These are phyloP conservation scores for Corinectria fuckeliana DNA, from an alignment of 2,329 filamentous ascomycete genomes.

Conservation along the genomic window DNA sequence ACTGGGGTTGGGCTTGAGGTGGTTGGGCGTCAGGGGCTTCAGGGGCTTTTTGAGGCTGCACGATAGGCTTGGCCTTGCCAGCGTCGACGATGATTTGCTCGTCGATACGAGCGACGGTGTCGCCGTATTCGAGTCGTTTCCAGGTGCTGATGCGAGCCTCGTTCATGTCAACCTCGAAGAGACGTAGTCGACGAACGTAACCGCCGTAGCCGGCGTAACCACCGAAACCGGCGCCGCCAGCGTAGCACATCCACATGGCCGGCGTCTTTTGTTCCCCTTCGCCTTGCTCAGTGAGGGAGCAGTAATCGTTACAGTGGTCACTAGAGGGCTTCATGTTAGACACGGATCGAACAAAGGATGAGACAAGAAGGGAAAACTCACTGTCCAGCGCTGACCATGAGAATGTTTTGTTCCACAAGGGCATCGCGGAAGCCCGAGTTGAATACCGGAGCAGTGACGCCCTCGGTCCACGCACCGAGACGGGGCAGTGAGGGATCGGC, in stretches of 20 bases:
- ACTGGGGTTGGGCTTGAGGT: background rate
- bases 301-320: conserved; percentile 98
- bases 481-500: conserved; percentile 64
- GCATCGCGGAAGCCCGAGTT: conserved; percentile 95
- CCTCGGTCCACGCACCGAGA: conserved; percentile 77
- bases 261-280: conserved; percentile 59
- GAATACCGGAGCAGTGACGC: conserved; percentile 84
- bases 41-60: background rate
- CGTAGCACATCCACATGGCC: conserved; percentile 97
- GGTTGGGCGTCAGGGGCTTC: background rate
- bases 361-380: conserved; percentile 56
- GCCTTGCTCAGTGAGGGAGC: conserved; percentile 66
- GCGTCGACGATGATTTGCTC: conserved; percentile 71
- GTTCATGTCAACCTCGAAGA: conserved; percentile 95
- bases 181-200: conserved; percentile 80
- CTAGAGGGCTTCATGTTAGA: conserved; percentile 48
- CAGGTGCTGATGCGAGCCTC: conserved; percentile 88
- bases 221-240: conserved; percentile 88
- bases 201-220: conserved; percentile 92
- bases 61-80: conserved; percentile 50
- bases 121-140: conserved; percentile 81
- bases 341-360: too few species aligned
- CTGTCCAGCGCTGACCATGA: conserved; percentile 92
- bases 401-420: conserved; percentile 81
- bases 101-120: conserved; percentile 61